Evolutionary conservation across 441 rosid genomes (phyloP).

Genomic region (Cnidoscolus chayamansa): DNA sequence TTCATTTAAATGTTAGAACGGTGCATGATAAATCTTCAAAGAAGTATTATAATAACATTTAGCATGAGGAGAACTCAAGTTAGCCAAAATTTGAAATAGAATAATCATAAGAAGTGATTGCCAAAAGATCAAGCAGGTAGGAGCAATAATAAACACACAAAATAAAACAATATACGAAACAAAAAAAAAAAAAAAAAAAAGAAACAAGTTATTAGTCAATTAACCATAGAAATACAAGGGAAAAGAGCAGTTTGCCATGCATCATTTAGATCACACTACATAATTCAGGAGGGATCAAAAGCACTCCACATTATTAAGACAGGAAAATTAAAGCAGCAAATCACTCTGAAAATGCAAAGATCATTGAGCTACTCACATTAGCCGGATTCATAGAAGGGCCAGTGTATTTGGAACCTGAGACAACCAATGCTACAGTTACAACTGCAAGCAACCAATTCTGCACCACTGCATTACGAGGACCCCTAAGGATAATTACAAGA

Average conservation of each 20-base stretch:
- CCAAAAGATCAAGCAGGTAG: too few species aligned
- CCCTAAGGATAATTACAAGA: conserved; percentile 58
- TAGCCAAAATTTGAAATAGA: neutral
- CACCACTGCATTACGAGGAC: conserved; percentile 48
- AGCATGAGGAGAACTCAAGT: neutral
- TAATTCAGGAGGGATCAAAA: neutral
- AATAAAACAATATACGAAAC: neutral
- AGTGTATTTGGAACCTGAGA: conserved; percentile 58
- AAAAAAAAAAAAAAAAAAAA: neutral
- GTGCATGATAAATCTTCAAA: too few species aligned
- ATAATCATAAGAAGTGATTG: neutral
- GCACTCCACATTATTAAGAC: neutral
- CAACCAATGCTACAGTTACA: conserved; percentile 48
- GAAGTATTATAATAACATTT: neutral
- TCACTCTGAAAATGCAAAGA: neutral
- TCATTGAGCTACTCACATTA: conserved; percentile 49
- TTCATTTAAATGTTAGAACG: too few species aligned
- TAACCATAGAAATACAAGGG: neutral
- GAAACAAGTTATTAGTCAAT: neutral
- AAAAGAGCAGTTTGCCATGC: neutral
- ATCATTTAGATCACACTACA: neutral
- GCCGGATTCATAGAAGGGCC: conserved; percentile 93
- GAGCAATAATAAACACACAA: too few species aligned
- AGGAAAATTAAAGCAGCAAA: neutral
- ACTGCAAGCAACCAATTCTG: conserved; percentile 61